Evolutionary conservation across 78 protist genomes (phyloP).

Genomic region (Blattamonas nauphoetae): DNA sequence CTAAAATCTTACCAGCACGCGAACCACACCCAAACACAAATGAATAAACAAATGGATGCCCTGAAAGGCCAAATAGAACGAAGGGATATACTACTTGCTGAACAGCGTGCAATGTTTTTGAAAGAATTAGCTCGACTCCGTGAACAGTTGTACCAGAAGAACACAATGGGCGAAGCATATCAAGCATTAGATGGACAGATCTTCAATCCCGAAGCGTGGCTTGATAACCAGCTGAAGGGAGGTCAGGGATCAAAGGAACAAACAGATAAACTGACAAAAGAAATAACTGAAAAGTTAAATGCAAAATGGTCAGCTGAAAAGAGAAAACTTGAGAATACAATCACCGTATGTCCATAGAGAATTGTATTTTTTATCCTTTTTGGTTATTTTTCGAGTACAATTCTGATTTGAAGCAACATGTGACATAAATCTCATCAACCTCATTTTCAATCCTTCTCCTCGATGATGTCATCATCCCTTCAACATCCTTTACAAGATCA

Average conservation of each 20-base stretch:
- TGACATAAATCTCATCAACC: too few relatives aligned
- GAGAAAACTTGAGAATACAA: background rate
- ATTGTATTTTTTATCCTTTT: too few relatives aligned
- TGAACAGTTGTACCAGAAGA: background rate
- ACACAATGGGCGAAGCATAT: background rate
- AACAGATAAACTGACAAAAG: background rate
- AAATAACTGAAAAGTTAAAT: background rate
- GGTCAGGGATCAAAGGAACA: background rate
- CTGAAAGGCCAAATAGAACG: background rate
- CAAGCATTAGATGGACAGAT: background rate
- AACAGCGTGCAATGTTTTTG: constrained; percentile 1
- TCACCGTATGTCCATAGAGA: too few relatives aligned
- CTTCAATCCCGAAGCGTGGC: background rate
- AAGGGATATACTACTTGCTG: background rate
- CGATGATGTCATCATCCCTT: too few relatives aligned
- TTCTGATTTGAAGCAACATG: too few relatives aligned
- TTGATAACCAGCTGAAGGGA: background rate
- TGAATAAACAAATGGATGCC: background rate
- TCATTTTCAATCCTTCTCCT: too few relatives aligned
- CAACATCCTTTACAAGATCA: too few relatives aligned
- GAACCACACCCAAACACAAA: too few relatives aligned
- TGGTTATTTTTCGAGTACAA: too few relatives aligned
- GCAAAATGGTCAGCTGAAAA: background rate
- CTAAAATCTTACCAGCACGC: too few relatives aligned
- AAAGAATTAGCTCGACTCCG: background rate